These are phyloP conservation scores for Rhizopus sp. DNA, from an alignment of 371 early-diverging fungal species.

Conservation along the genomic window DNA sequence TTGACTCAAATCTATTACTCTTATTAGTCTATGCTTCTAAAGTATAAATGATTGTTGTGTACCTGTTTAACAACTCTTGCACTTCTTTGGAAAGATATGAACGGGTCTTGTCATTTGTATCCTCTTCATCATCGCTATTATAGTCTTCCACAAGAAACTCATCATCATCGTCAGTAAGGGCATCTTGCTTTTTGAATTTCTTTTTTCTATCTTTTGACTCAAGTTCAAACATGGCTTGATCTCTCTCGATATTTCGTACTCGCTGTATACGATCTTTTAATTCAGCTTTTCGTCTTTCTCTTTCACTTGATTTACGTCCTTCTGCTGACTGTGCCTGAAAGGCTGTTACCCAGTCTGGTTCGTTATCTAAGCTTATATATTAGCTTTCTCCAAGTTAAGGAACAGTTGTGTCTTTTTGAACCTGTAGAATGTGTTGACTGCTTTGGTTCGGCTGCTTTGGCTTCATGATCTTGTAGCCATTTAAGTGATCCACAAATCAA, in stretches of 20 bases:
- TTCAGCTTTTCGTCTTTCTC: conserved; percentile 22
- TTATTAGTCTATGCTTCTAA: conserved; percentile 3
- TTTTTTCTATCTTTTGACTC: conserved; percentile 18
- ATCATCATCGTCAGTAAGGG: conserved; percentile 30
- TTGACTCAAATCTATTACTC: conserved; percentile 19
- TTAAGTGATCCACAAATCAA: conserved; percentile 82
- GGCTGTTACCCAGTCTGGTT: conserved; percentile 51
- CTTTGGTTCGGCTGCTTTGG: conserved; percentile 3
- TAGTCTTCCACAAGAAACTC: conserved; percentile 71
- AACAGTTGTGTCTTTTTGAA: neutral
- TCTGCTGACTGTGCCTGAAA: conserved; percentile 22
- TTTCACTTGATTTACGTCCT: conserved; percentile 12
- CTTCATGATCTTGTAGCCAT: conserved; percentile 73
- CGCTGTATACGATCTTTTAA: conserved; percentile 35
- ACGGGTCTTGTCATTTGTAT: conserved; percentile 5
- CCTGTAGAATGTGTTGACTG: conserved; percentile 3
- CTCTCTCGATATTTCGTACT: conserved; percentile 22
- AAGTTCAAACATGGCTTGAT: conserved; percentile 5
- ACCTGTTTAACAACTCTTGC: conserved; percentile 55
- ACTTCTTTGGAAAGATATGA: conserved; percentile 59
- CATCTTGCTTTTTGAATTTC: conserved; percentile 2
- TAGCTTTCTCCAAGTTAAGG: neutral
- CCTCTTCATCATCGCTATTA: conserved; percentile 59
- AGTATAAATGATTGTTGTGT: conserved; percentile 1
- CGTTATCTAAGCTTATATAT: conserved; percentile 16